Evolutionary conservation across 805 yeast genomes (phyloP), one percentile per base, ranked within the genome.

Genomic region (Wickerhamomyces alni): DNA sequence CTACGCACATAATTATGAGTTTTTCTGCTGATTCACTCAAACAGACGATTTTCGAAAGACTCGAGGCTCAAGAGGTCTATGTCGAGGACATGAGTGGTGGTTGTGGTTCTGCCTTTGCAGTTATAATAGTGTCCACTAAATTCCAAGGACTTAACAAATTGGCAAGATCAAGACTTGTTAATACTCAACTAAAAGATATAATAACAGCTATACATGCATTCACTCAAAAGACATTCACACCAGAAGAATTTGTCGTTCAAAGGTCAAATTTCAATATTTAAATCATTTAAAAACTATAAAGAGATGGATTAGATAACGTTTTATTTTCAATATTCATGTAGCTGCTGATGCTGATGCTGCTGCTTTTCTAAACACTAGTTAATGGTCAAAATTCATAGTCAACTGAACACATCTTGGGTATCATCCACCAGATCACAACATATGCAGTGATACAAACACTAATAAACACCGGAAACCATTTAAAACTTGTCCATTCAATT

Each of bases 81-180:
- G 88, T 86, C 7, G 81, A 75, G 44, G 95, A 86, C 48, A 74
- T 78, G 69, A 79, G 81, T 10, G 60, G 60, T 13, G 99, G 99
- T 1, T 93, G 99, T 63, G 99, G 99, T 5, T 96, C 91, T 61
- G 96, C 98, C 3, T 91, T 89, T 62, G 96, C 94, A 29, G 96
- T 88, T 26, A 74, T 86, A 7, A 89, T 94, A 21, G 96, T 93
- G 69, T 62, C 80, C 6, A 71, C 77, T 33, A 55, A 68, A 17
- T 93, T 94, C 60, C 61, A 70, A 43, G 93, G 93, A 18, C 87
- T 87, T 64, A 87, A 87, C 63, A 85, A 84, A 58, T 68, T 93
- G 36, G 75, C 80, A 68, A 75, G 99, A 55, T 95, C 91, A 52
- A 70, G 98, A 48, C 54, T 88, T 49, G 96, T 94, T 35, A 93